phyloP scores from a whole-genome alignment of 257 asterid species.

The Nyctanthes arbortristis region DNA sequence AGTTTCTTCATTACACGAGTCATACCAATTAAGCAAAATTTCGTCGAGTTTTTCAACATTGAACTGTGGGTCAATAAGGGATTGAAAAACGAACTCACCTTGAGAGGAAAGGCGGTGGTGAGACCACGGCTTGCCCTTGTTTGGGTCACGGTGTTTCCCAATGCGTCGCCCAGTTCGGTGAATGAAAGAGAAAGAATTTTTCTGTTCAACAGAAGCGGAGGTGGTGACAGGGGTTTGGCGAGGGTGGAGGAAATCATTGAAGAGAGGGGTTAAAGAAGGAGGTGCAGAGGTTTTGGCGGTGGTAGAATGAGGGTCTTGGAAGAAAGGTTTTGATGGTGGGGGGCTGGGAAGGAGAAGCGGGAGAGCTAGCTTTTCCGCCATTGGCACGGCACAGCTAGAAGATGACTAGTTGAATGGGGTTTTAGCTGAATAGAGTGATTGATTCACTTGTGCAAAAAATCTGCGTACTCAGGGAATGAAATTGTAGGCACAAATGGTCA shows the following conservation, averaged over 20 bases:
- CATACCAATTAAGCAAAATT: conserved; percentile 41
- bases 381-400: no score
- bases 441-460: no score
- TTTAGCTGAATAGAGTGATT: no score
- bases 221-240: conserved; percentile 38
- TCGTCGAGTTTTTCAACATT: conserved; percentile 34
- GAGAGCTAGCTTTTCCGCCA: conserved; percentile 85
- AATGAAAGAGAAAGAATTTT: conserved; percentile 30
- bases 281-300: conserved; percentile 28
- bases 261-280: conserved; percentile 39
- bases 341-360: conserved; percentile 89
- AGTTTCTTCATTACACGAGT: conserved; percentile 20
- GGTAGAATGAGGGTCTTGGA: conserved; percentile 55
- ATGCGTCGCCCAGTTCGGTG: conserved; percentile 67
- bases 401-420: no score
- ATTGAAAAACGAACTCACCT: conserved; percentile 61
- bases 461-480: no score
- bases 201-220: conserved; percentile 21
- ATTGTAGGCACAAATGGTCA: no score
- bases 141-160: conserved; percentile 64
- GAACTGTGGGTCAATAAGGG: conserved; percentile 59
- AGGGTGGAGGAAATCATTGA: conserved; percentile 49
- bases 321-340: conserved; percentile 72
- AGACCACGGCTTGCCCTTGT: conserved; percentile 80
- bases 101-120: conserved; percentile 66